Evolutionary conservation across 2,329 filamentous ascomycete species (phyloP).

Genomic region (Fusarium phyllophilum): DNA sequence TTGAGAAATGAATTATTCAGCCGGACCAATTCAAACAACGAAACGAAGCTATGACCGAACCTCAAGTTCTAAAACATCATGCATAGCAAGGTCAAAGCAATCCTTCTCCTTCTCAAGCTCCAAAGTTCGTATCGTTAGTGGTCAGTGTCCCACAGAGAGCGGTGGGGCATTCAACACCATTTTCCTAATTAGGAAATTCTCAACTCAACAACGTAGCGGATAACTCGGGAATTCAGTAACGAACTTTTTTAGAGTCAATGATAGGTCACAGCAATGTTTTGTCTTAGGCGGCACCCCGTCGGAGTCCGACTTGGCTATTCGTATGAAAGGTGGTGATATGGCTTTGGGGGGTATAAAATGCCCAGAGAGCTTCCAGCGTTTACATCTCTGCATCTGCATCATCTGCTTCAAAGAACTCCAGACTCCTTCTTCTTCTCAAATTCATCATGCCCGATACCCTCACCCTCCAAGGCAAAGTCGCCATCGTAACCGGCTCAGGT

Average conservation of each 20-base stretch:
- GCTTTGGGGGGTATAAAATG: not conserved
- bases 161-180: not conserved
- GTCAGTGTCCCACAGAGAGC: not conserved
- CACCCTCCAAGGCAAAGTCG: slow-evolving; percentile 53
- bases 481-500: slow-evolving; percentile 58
- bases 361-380: too few relatives aligned
- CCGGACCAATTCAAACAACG: not conserved
- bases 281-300: not conserved
- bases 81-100: not conserved
- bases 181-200: slow-evolving; percentile 21
- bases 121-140: not conserved
- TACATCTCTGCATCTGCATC: not conserved
- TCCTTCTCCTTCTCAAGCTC: too few relatives aligned
- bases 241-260: not conserved
- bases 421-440: fast-evolving
- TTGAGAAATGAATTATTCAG: not conserved
- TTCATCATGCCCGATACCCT: slow-evolving; percentile 46
- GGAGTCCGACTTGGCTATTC: not conserved
- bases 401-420: too few relatives aligned
- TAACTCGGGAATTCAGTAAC: not conserved
- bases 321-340: not conserved
- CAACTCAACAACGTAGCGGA: not conserved
- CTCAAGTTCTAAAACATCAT: not conserved
- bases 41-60: fast-evolving
- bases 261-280: not conserved